Evolutionary conservation across 176 grass and related monocot genomes (phyloP).

Genomic region (Aegilops tauschii): DNA sequence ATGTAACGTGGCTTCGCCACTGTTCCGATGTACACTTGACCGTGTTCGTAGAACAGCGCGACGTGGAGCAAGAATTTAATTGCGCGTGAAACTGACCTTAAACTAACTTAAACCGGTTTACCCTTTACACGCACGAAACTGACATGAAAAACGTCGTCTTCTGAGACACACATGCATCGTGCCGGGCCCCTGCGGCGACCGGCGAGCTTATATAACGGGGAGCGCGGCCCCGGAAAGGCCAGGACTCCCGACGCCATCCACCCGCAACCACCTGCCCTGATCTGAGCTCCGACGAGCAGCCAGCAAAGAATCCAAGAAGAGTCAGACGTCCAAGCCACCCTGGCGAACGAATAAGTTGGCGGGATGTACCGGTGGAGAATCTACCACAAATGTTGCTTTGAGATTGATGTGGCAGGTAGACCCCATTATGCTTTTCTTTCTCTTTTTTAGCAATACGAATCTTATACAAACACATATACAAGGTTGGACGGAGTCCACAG

Average conservation of each 20-base stretch:
- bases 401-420: too few relatives aligned
- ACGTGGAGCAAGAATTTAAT: background rate
- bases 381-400: too few relatives aligned
- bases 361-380: too few relatives aligned
- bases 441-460: too few relatives aligned
- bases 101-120: background rate
- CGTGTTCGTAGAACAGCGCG: background rate
- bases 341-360: conserved; percentile 21
- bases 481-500: too few relatives aligned
- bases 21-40: background rate
- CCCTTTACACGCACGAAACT: background rate
- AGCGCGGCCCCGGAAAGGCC: background rate
- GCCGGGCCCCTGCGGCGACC: too few relatives aligned
- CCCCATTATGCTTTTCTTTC: too few relatives aligned
- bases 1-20: background rate
- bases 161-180: background rate
- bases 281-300: background rate
- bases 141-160: background rate
- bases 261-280: background rate
- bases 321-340: background rate
- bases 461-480: too few relatives aligned
- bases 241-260: background rate
- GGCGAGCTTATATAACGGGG: conserved; percentile 19
- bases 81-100: background rate
- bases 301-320: background rate